Evolutionary conservation across 73 alveolate species (phyloP).

Genomic region (Blepharisma japonicum): DNA sequence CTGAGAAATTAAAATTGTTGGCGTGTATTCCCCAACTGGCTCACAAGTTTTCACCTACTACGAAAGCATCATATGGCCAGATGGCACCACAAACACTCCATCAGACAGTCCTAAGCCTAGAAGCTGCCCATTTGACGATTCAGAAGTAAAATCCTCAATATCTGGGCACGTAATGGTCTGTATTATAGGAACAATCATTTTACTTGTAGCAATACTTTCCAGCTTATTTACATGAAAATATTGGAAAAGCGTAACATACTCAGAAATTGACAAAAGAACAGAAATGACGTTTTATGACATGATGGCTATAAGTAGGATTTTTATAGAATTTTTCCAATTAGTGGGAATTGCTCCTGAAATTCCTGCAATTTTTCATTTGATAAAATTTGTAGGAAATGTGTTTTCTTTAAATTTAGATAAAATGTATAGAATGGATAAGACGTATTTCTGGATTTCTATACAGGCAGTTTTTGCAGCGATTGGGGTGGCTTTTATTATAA

Average conservation of each 20-base stretch:
- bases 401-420: neutral
- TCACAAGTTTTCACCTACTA: conserved; percentile 5
- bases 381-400: conserved; percentile 5
- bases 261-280: neutral
- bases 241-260: neutral
- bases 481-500: neutral
- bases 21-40: conserved; percentile 9
- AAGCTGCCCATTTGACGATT: neutral
- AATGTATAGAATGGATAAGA: neutral
- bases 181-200: no score
- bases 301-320: neutral
- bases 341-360: conserved; percentile 8
- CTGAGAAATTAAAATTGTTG: conserved; percentile 9
- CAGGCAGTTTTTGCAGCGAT: neutral
- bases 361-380: neutral
- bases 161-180: no score
- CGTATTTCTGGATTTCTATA: neutral
- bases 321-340: neutral
- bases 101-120: neutral
- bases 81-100: neutral
- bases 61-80: conserved; percentile 27
- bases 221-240: neutral
- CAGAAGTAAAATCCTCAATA: no score
- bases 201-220: no score
- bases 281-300: conserved; percentile 20